Percentiles rank a stretch among this genome's conserved stretches.
Conservation (phyloP, 2,329 filamentous ascomycete species). For the Phyllosticta capitalensis region DNA sequence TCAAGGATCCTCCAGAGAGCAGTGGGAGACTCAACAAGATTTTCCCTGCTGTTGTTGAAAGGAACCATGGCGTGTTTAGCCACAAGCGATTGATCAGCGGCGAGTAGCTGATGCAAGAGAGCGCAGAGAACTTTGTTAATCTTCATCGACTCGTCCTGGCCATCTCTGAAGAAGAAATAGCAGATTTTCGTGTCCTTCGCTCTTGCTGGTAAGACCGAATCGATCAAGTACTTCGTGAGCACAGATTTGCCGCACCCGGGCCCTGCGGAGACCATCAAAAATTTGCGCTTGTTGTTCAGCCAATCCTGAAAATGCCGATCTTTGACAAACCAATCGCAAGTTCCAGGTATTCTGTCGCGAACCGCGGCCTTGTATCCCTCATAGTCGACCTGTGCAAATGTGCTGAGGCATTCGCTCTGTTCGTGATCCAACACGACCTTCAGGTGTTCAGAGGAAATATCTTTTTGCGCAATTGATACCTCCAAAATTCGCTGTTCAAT, state of each 20-base stretch:
- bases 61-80: background rate
- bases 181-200: background rate
- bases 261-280: background rate
- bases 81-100: background rate
- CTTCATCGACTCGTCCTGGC: background rate
- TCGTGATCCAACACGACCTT: background rate
- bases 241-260: background rate
- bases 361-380: background rate
- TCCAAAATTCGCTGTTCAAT: background rate
- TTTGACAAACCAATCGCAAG: background rate
- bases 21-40: background rate
- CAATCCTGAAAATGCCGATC: background rate
- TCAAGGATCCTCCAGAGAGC: background rate
- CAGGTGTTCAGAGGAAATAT: background rate
- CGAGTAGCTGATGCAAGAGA: background rate
- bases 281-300: background rate
- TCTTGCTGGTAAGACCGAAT: background rate
- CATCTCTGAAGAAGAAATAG: background rate
- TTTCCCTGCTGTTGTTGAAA: background rate
- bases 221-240: background rate
- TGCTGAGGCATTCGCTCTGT: background rate
- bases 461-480: background rate
- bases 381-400: background rate
- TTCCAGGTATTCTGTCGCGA: background rate
- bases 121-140: background rate